Evolutionary conservation across 2,329 filamentous ascomycete species (phyloP), one percentile per base, ranked within the genome.

Genomic region (Furcasterigmium furcatum): DNA sequence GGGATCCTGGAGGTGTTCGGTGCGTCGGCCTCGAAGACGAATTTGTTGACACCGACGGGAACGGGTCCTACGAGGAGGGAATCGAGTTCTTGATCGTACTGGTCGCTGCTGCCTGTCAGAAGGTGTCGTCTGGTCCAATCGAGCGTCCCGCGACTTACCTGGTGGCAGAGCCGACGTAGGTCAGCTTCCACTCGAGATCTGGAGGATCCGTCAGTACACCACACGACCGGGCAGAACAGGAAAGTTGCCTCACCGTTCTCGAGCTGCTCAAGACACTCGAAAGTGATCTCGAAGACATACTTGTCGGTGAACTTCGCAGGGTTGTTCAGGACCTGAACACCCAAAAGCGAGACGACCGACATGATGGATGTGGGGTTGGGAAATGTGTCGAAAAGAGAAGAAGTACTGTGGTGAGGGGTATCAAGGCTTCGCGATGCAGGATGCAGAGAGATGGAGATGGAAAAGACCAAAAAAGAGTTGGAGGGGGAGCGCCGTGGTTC

Each of bases 131-230:
- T 27, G 32, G 18, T 41, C 29, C 14, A 38, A 45, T 40, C 41
- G 50, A 58, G 49, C 62, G 58, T 58, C 45, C 54, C 45, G 44
- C 14, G 55, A 78, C 87, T 75, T 77, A 95, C 88, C 90, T 96
- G 46, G 92, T 97, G 53, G 95, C 94, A 57, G 94, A 99, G 61
- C 94, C 95, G 63, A 99, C 94, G 60, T 99, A 99, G 66, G 91
- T 99, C 60, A 99, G 78, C 72, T 99, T 99, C 94, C 94, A 99
- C 72, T 99, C 94, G 51, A 99, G 84, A 72, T 99, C 94, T 95
- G 59, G 27, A 30, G 36, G 19, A 29, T 18, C 16, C 14, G 27
- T 46, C 27, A 41, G 20, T 38, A 18, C 4, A 36, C 2, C 5
- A 18, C 18, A 16, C 34, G n/a, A 4, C n/a, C n/a, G 19, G 7